Conservation (phyloP, 768 basidiomycete genomes). For the Pleurotus tuber-regium region DNA sequence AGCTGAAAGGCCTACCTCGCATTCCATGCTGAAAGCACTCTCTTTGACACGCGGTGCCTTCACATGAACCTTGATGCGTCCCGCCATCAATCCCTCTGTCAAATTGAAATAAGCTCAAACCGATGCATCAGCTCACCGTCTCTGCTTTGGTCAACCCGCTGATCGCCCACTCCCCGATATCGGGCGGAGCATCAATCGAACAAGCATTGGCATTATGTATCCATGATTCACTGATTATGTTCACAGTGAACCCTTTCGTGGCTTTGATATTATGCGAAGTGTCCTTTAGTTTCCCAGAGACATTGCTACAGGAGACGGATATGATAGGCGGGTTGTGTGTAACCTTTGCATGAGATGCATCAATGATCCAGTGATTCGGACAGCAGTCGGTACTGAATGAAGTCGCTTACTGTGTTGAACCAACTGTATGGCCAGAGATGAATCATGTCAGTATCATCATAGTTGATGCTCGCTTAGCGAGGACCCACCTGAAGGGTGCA, state of each 20-base stretch:
- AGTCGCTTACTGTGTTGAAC: slow-evolving; percentile 32
- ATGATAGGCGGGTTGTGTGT: slow-evolving; percentile 62
- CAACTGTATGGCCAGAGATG: slow-evolving; percentile 40
- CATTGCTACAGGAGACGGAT: slow-evolving; percentile 43
- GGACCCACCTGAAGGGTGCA: slow-evolving; percentile 49
- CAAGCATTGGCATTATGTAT: slow-evolving; percentile 53
- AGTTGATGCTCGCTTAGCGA: not conserved
- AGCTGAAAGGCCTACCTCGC: slow-evolving; percentile 34
- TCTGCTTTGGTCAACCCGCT: slow-evolving; percentile 54
- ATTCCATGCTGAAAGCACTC: slow-evolving; percentile 64
- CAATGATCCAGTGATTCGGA: not conserved
- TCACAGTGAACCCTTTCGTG: slow-evolving; percentile 69
- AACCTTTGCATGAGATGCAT: slow-evolving; percentile 29
- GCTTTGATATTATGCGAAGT: slow-evolving; percentile 61
- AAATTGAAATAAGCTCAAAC: not conserved
- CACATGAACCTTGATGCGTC: slow-evolving; percentile 34
- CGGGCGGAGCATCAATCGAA: slow-evolving; percentile 50
- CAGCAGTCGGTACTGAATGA: not conserved
- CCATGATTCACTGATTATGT: slow-evolving; percentile 74
- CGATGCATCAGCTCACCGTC: slow-evolving; percentile 42
- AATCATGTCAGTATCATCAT: not conserved
- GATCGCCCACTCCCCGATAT: slow-evolving; percentile 57
- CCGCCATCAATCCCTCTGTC: slow-evolving; percentile 1
- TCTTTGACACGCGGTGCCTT: slow-evolving; percentile 59
- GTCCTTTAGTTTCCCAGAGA: slow-evolving; percentile 42